Conservation (phyloP, 2,329 filamentous ascomycete species). For the Chlorencoelia australis region DNA sequence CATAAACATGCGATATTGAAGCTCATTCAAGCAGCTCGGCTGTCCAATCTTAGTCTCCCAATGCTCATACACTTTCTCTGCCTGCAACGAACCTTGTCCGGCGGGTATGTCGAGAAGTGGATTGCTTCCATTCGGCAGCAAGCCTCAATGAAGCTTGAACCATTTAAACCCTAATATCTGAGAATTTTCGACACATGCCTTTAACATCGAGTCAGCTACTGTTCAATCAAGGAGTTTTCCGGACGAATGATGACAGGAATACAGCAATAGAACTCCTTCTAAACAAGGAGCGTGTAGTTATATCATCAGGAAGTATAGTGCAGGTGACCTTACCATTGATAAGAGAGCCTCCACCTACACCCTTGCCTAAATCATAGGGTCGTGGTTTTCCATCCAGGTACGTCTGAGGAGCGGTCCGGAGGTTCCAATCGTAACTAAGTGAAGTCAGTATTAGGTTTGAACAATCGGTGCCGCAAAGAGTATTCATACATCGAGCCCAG, state of each 20-base stretch:
- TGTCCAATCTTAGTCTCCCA: constrained; percentile 5
- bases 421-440: constrained; percentile 35
- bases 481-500: no score
- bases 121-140: constrained; percentile 32
- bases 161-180: no score
- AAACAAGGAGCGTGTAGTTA: no score
- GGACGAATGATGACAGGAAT: no score
- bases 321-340: constrained; percentile 37
- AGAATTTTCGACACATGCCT: no score
- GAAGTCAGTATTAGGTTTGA: no score
- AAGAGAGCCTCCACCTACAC: constrained; percentile 30
- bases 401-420: constrained; percentile 30
- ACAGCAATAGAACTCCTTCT: no score
- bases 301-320: no score
- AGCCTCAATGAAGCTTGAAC: constrained; percentile 29
- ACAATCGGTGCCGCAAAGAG: no score
- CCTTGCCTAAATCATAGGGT: constrained; percentile 17
- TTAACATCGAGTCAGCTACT: no score
- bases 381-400: constrained; percentile 18
- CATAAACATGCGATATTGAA: constrained; percentile 8
- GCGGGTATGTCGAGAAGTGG: constrained; percentile 8
- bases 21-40: constrained; percentile 8
- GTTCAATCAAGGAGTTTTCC: no score
- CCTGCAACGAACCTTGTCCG: constrained; percentile 4
- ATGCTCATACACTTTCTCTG: constrained; percentile 7